Base-by-base conservation (phyloP, 129 eudicot species). In the Smallanthus sonchifolius region DNA sequence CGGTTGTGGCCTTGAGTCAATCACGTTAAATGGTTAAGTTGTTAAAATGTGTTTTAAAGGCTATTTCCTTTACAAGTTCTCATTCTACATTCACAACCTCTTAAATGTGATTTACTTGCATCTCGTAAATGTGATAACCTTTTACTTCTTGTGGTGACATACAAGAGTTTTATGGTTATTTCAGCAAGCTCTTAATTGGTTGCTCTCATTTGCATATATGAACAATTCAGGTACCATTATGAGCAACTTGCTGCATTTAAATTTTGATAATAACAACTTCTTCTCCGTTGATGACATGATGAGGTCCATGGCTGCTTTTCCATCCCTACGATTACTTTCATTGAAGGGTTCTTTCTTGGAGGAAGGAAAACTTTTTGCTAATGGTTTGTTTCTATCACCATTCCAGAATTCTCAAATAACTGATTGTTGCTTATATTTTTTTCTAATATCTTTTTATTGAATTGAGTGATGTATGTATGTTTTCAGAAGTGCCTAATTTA, bases 271-370 rank as follows among this genome's bases (percentile, higher is more conserved):
- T 0, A 51, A 51, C 57, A 0, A 2, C 57, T 51, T 16, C 60
- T 0, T 3, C 2, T 36, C 39, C 3, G 39, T 36, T 2, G 28
- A n/a, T n/a, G 57, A 51, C 28, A 51, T 51, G 8, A 51, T 51
- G 59, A 17, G 59, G n/a, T n/a, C n/a, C n/a, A n/a, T n/a, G n/a
- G n/a, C n/a, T 55, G 70, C 52, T 70, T 78, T 71, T 6, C 5
- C 60, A 63, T 51, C 55, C 72, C 61, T 42, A 62, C 52, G 77
- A 71, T 72, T 51, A 72, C 54, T 51, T 0, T 2, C 2, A 2
- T 6, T 59, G 6, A 7, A 11, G 1, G 2, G 2, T 10, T 59
- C 2, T 30, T 9, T 10, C 7, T 0, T 28, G n/a, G n/a, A n/a
- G 2, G 65, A 16, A 59, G 65, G 65, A 28, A 28, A 16, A 59